Base-by-base conservation (phyloP, 2,329 filamentous ascomycete genomes). In the Mariannaea sp. region DNA sequence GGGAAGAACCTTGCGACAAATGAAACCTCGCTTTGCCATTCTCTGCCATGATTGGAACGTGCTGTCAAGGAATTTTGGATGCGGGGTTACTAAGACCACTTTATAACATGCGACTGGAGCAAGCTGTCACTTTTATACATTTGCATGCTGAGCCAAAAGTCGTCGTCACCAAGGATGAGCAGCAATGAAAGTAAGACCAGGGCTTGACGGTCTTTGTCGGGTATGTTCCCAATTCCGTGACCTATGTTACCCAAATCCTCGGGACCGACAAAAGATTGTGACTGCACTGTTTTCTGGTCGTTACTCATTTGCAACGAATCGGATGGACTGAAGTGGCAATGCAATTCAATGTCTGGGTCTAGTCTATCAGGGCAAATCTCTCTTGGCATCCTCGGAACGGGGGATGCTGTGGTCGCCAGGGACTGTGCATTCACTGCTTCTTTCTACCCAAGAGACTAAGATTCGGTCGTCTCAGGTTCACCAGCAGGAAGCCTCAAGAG, bases 161-260 rank as follows among this genome's bases (percentile, higher is more conserved):
- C 22, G 48, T 26, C 38, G 39, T 48, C 19, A 57, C 22, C 49
- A 53, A 17, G 27, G 36, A 41, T 10, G 43, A 40, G 33, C 50
- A 49, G 53, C n/a, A 29, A 46, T 61, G 58, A n/a, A 26, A 53
- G 36, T 39, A 59, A 61, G 24, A 22, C 35, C 51, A 20, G 29
- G 22, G 30, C 33, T 41, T 48, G 19, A 30, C 26, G 39, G 45
- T 38, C 42, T 17, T n/a, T 51, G 30, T 41, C 47, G 14, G 7
- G 20, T 13, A 32, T 36, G 13, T 17, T 19, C 14, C n/a, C 39
- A 26, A 20, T 38, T 32, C 38, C 17, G 26, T 24, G 20, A 33
- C 30, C 59, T 43, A 40, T 45, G 38, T 52, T 27, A 53, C 45
- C 60, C 56, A 54, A 53, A 47, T 36, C 33, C 33, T 62, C 55